A percentile compares a stretch with the other conserved stretches of the same genome.
These are phyloP conservation scores for Alternaria sp. DNA, from an alignment of 2,329 filamentous ascomycete species.

Conservation along the genomic window DNA sequence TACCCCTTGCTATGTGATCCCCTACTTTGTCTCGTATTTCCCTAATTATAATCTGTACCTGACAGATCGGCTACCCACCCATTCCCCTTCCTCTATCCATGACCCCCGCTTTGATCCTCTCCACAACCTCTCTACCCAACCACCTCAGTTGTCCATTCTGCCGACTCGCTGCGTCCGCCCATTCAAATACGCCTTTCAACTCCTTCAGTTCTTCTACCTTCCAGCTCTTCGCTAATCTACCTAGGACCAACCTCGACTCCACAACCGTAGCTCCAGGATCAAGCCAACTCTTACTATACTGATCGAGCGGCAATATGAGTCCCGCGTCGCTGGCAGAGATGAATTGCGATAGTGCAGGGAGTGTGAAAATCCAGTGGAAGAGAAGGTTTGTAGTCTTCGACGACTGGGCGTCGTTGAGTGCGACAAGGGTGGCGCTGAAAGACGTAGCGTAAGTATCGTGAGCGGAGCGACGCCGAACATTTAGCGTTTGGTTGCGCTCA, in stretches of 20 bases:
- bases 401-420: constrained; percentile 69
- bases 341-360: constrained; percentile 60
- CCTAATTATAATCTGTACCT: not conserved
- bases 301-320: constrained; percentile 52
- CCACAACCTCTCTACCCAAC: constrained; percentile 65
- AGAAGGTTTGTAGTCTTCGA: constrained; percentile 53
- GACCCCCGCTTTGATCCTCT: constrained; percentile 62
- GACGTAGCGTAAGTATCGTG: constrained; percentile 65
- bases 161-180: constrained; percentile 61
- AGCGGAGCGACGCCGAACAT: constrained; percentile 71
- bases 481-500: constrained; percentile 73
- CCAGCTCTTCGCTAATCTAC: constrained; percentile 57
- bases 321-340: constrained; percentile 66
- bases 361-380: constrained; percentile 78
- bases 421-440: constrained; percentile 79
- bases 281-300: constrained; percentile 56
- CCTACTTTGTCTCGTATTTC: not conserved
- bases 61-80: constrained; percentile 6
- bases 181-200: constrained; percentile 69
- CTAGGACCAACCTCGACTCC: constrained; percentile 74
- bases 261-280: constrained; percentile 68
- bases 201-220: constrained; percentile 61
- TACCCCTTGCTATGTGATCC: not conserved
- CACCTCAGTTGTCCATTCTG: constrained; percentile 57
- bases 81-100: constrained; percentile 48